Conservation (phyloP, 2,329 filamentous ascomycete genomes). For the Talaromyces amestolkiae region DNA sequence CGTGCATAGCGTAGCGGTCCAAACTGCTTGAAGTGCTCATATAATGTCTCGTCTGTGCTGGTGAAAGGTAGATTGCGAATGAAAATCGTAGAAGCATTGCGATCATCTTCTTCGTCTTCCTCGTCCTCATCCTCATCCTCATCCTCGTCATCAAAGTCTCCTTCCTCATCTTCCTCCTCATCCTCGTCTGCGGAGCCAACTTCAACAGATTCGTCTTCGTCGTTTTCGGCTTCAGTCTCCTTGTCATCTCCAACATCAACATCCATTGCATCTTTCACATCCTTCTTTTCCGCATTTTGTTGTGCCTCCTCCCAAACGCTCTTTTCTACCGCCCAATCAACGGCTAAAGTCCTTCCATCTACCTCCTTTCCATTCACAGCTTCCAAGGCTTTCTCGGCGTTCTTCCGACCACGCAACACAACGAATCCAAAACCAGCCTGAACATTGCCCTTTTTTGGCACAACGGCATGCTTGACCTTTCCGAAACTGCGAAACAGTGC, state of each 20-base stretch:
- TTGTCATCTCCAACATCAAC: conserved; percentile 29
- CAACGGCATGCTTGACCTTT: conserved; percentile 81
- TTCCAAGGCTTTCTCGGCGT: conserved; percentile 84
- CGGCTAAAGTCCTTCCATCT: conserved; percentile 82
- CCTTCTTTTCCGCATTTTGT: conserved; percentile 32
- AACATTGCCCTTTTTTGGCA: conserved; percentile 71
- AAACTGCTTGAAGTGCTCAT: conserved; percentile 83
- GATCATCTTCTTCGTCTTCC: conserved; percentile 48
- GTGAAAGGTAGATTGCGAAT: conserved; percentile 93
- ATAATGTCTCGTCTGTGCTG: conserved; percentile 75
- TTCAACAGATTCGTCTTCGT: conserved; percentile 39
- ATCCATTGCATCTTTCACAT: conserved; percentile 24
- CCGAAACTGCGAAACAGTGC: conserved; percentile 82
- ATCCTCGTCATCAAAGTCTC: conserved; percentile 42
- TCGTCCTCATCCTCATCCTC: conserved; percentile 46
- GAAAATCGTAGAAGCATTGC: conserved; percentile 76
- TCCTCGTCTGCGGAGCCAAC: conserved; percentile 43
- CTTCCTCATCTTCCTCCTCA: conserved; percentile 44
- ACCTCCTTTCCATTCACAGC: conserved; percentile 85
- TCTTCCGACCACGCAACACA: conserved; percentile 79
- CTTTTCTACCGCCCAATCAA: conserved; percentile 97
- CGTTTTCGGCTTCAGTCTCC: conserved; percentile 42
- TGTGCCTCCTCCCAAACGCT: conserved; percentile 68
- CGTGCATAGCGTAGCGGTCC: conserved; percentile 86
- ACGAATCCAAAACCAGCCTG: conserved; percentile 92